Percentiles rank a stretch among this genome's conserved stretches.
These are phyloP conservation scores for Candida mesenterica DNA, from an alignment of 1,139 yeast species.

Conservation along the genomic window DNA sequence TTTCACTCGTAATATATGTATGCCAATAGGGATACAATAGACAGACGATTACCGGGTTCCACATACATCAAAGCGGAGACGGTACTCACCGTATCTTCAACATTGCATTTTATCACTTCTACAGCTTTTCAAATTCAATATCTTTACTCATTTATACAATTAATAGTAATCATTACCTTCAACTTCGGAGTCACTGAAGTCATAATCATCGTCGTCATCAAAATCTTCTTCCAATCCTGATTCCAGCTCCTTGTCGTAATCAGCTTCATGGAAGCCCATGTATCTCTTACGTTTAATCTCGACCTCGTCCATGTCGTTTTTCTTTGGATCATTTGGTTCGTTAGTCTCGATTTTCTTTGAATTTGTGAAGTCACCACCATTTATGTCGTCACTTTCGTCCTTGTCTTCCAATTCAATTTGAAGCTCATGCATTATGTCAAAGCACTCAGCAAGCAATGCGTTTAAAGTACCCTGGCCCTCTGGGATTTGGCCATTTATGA, in stretches of 20 bases:
- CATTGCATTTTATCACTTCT: too few species aligned
- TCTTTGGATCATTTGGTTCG: slow-evolving; percentile 29
- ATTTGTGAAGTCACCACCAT: slow-evolving; percentile 17
- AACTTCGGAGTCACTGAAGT: slow-evolving; percentile 32
- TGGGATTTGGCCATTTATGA: slow-evolving; percentile 83
- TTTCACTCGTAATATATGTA: too few species aligned
- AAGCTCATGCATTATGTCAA: slow-evolving; percentile 87
- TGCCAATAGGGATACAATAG: too few species aligned
- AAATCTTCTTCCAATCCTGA: slow-evolving; percentile 31
- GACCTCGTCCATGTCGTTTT: slow-evolving; percentile 37
- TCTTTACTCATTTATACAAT: too few species aligned
- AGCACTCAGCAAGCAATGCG: slow-evolving; percentile 89
- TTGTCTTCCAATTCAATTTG: slow-evolving; percentile 82
- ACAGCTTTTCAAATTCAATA: too few species aligned
- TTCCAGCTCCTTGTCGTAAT: slow-evolving; percentile 44
- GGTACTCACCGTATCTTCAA: too few species aligned
- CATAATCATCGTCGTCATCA: slow-evolving; percentile 25
- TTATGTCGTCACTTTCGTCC: slow-evolving; percentile 30
- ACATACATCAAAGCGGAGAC: too few species aligned
- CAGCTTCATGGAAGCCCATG: slow-evolving; percentile 47
- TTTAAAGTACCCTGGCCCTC: slow-evolving; percentile 95
- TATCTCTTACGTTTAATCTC: slow-evolving; percentile 46
- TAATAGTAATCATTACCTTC: slow-evolving; percentile 49
- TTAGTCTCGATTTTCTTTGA: slow-evolving; percentile 13
- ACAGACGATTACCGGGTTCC: too few species aligned